Conservation (phyloP, 441 rosid genomes). For the Populus hybrid region DNA sequence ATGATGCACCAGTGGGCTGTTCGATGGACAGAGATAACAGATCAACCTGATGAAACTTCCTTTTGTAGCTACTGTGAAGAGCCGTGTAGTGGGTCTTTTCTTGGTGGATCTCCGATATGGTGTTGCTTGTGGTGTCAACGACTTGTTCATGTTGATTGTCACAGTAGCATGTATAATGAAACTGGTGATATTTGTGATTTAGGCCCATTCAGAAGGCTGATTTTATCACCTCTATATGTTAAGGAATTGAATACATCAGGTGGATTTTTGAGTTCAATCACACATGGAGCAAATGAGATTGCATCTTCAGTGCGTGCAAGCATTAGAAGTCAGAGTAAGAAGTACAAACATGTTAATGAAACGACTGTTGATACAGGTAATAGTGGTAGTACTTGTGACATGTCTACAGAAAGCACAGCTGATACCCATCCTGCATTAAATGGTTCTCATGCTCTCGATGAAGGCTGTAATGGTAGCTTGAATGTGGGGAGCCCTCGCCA, state of each 20-base stretch:
- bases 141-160: constrained; percentile 94
- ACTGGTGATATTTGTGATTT: constrained; percentile 84
- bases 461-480: constrained; percentile 43
- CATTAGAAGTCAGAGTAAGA: constrained; percentile 87
- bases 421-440: constrained; percentile 43
- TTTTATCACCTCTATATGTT: constrained; percentile 83
- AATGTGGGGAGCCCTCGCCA: constrained; percentile 30
- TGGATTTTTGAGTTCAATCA: constrained; percentile 86
- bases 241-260: constrained; percentile 62
- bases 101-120: constrained; percentile 98
- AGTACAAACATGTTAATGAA: constrained; percentile 62
- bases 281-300: constrained; percentile 94
- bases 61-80: constrained; percentile 93
- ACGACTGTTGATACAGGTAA: constrained; percentile 51
- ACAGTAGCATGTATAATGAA: constrained; percentile 64
- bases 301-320: constrained; percentile 93
- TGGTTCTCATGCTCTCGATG: constrained; percentile 46
- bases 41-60: constrained; percentile 74
- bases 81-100: constrained; percentile 85
- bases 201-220: constrained; percentile 75
- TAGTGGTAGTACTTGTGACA: constrained; percentile 48
- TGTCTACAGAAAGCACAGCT: constrained; percentile 56
- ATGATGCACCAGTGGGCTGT: constrained; percentile 92
- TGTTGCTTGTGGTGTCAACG: constrained; percentile 99
- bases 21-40: constrained; percentile 81